Conservation (phyloP, 1,284 basidiomycete genomes). For the Trametes pubescens region DNA sequence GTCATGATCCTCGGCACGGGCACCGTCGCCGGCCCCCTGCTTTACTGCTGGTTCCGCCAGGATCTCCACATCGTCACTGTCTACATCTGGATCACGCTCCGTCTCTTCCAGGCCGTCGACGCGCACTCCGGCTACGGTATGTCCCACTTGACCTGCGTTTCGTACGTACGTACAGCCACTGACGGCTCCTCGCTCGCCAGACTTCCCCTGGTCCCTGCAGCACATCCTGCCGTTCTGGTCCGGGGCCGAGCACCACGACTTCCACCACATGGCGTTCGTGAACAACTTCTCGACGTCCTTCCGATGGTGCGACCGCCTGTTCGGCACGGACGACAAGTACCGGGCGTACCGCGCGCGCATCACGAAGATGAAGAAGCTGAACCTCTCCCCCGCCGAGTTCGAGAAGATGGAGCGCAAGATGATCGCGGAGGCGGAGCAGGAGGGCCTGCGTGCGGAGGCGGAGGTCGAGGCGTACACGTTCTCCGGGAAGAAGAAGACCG, state of each 20-base stretch:
- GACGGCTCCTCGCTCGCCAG: slow-evolving; percentile 46
- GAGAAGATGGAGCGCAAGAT: slow-evolving; percentile 65
- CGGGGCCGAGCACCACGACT: slow-evolving; percentile 98
- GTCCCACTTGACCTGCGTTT: slow-evolving; percentile 34
- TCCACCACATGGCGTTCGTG: slow-evolving; percentile 92
- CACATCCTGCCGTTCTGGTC: slow-evolving; percentile 98
- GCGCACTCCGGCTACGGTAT: slow-evolving; percentile 95
- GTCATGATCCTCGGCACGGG: slow-evolving; percentile 91
- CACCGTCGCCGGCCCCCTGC: slow-evolving; percentile 87
- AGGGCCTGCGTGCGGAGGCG: slow-evolving; percentile 78
- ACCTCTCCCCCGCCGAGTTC: slow-evolving; percentile 58
- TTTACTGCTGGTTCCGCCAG: slow-evolving; percentile 79
- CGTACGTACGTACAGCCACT: not conserved
- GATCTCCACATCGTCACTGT: slow-evolving; percentile 92
- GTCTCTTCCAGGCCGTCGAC: slow-evolving; percentile 97
- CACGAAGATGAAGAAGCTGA: slow-evolving; percentile 57
- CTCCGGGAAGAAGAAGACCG: slow-evolving; percentile 41
- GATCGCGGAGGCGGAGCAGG: slow-evolving; percentile 70
- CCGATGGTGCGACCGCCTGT: slow-evolving; percentile 89
- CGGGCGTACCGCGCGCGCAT: slow-evolving; percentile 75
- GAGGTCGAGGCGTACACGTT: slow-evolving; percentile 53
- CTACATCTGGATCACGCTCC: slow-evolving; percentile 93
- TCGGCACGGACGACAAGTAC: slow-evolving; percentile 91
- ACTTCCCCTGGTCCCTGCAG: slow-evolving; percentile 98
- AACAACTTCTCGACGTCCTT: slow-evolving; percentile 94